These are phyloP conservation scores for Neofusicoccum ribis DNA, from an alignment of 2,329 filamentous ascomycete species.

Conservation along the genomic window DNA sequence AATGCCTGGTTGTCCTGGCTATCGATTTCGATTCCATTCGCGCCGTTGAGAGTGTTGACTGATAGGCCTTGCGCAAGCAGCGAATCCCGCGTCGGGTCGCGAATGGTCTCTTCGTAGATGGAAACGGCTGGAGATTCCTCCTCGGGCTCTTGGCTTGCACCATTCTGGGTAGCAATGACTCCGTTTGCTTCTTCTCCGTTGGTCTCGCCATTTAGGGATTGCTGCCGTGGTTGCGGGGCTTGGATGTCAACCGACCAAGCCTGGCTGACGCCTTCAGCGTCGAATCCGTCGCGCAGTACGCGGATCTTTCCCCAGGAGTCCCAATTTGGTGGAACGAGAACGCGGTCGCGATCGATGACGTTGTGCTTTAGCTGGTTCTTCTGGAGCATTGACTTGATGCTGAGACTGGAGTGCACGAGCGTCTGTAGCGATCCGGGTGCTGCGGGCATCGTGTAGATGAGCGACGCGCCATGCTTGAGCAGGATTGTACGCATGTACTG, in stretches of 20 bases:
- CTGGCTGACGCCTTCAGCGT: constrained; percentile 81
- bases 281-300: constrained; percentile 86
- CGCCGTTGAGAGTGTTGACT: constrained; percentile 43
- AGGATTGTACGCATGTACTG: constrained; percentile 90
- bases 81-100: constrained; percentile 68
- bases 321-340: constrained; percentile 94
- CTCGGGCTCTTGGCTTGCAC: constrained; percentile 21
- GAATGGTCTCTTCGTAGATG: constrained; percentile 77
- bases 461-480: constrained; percentile 69
- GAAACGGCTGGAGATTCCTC: constrained; percentile 62
- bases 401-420: constrained; percentile 80
- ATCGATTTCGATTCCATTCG: constrained; percentile 59
- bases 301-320: constrained; percentile 98
- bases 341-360: constrained; percentile 90
- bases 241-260: constrained; percentile 87
- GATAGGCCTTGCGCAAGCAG: constrained; percentile 54
- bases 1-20: constrained; percentile 78
- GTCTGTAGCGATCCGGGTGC: constrained; percentile 74
- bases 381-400: constrained; percentile 76
- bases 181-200: constrained; percentile 26
- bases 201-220: constrained; percentile 20
- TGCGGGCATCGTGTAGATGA: constrained; percentile 45
- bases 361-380: constrained; percentile 58
- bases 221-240: constrained; percentile 24
- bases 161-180: constrained; percentile 19